These are phyloP conservation scores for Chalaropsis thielavioides DNA, from an alignment of 2,329 filamentous ascomycete genomes.

Conservation along the genomic window DNA sequence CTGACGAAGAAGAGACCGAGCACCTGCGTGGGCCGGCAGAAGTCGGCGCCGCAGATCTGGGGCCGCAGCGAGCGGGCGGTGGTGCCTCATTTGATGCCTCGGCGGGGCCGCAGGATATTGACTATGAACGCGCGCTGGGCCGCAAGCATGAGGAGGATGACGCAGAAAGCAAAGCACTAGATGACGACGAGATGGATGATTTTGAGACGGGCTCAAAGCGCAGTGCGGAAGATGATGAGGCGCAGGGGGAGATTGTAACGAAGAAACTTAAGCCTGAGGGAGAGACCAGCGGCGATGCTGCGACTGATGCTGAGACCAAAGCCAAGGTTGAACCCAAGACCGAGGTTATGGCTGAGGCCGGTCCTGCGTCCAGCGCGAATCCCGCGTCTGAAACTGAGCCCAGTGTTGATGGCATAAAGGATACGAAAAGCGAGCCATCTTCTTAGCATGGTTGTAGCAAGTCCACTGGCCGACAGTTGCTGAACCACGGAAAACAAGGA, in stretches of 20 bases:
- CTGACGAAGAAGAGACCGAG: slow-evolving; percentile 46
- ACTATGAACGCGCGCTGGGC: slow-evolving; percentile 47
- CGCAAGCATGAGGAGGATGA: slow-evolving; percentile 30
- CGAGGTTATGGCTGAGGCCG: neutral
- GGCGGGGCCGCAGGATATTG: slow-evolving; percentile 40
- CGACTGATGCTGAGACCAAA: neutral
- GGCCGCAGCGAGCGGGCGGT: slow-evolving; percentile 45
- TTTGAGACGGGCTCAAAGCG: slow-evolving; percentile 36
- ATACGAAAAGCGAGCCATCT: neutral
- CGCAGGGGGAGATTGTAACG: slow-evolving; percentile 26
- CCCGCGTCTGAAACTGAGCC: neutral
- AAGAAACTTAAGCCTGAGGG: slow-evolving; percentile 35
- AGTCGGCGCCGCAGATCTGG: slow-evolving; percentile 76
- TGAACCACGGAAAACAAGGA: too few relatives aligned
- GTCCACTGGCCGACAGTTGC: too few relatives aligned
- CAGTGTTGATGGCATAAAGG: neutral
- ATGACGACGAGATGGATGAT: slow-evolving; percentile 24
- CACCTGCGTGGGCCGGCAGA: slow-evolving; percentile 74
- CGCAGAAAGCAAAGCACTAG: slow-evolving; percentile 19
- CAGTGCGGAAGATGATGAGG: slow-evolving; percentile 35
- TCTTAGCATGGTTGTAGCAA: neutral
- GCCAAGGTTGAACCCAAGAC: neutral
- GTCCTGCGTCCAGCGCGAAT: neutral
- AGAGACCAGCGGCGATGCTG: slow-evolving; percentile 20
- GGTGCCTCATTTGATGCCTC: slow-evolving; percentile 20